phyloP scores from a whole-genome alignment of 129 eudicot genomes.

The Pulicaria dysenterica region DNA sequence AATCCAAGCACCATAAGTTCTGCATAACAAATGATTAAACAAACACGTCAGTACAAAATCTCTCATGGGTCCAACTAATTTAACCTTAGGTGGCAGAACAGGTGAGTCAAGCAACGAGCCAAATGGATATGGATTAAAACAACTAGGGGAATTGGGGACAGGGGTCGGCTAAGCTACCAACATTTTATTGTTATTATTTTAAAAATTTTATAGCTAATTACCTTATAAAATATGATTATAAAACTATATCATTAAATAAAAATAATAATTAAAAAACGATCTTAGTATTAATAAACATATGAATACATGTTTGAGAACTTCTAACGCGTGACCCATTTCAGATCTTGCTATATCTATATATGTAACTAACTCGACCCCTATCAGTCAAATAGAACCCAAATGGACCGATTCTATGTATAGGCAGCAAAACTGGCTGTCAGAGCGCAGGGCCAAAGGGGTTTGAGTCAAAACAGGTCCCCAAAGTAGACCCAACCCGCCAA shows the following conservation, averaged over 20 bases:
- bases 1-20: conserved; percentile 97
- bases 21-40: conserved; percentile 43
- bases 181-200: no score
- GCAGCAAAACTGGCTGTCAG: neutral
- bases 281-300: neutral
- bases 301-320: neutral
- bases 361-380: neutral
- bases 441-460: no score
- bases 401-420: neutral
- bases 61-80: neutral
- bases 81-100: neutral
- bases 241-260: neutral
- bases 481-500: no score
- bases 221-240: neutral
- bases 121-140: neutral
- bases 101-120: neutral
- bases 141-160: no score
- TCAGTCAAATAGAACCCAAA: neutral
- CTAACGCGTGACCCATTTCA: neutral
- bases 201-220: neutral
- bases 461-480: no score
- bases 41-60: neutral
- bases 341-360: neutral
- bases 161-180: neutral
- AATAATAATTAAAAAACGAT: neutral